These are phyloP conservation scores for Alternaria triticimaculans DNA, from an alignment of 2,329 filamentous ascomycete species.

Conservation along the genomic window DNA sequence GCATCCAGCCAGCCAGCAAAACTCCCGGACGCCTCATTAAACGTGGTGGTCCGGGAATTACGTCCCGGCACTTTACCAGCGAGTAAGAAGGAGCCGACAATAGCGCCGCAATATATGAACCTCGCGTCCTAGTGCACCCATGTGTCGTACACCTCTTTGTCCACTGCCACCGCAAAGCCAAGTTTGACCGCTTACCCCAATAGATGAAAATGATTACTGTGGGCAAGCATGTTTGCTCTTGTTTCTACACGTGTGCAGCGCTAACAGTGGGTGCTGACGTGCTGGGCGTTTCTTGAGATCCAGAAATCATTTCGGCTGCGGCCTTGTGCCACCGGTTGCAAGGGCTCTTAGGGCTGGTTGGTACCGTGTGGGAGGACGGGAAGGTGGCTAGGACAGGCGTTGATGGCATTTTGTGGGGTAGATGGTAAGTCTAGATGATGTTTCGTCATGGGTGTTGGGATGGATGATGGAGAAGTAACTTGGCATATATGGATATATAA, in stretches of 20 bases:
- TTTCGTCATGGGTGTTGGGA: neutral
- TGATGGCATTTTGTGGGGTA: conserved; percentile 6
- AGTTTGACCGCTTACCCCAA: neutral
- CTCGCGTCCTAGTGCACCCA: neutral
- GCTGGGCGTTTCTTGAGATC: neutral
- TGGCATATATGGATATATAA: conserved; percentile 3
- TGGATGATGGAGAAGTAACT: neutral
- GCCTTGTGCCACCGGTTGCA: conserved; percentile 15
- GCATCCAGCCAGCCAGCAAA: neutral
- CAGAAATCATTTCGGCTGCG: conserved; percentile 1
- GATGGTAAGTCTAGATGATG: neutral
- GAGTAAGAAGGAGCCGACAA: conserved; percentile 1
- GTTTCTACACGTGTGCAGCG: neutral
- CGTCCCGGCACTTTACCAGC: conserved; percentile 2
- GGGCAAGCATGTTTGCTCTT: neutral
- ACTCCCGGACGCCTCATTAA: neutral
- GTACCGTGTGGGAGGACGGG: neutral
- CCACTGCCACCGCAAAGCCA: neutral
- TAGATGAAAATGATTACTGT: neutral
- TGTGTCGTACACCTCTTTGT: neutral
- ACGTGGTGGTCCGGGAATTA: neutral
- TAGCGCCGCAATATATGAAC: conserved; percentile 14
- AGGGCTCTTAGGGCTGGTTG: conserved; percentile 5
- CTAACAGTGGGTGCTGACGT: neutral
- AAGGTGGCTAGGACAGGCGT: neutral